Evolutionary conservation across 1,284 basidiomycete species (phyloP), one percentile per base, ranked within the genome.

Genomic region (Ganoderma meredithae): DNA sequence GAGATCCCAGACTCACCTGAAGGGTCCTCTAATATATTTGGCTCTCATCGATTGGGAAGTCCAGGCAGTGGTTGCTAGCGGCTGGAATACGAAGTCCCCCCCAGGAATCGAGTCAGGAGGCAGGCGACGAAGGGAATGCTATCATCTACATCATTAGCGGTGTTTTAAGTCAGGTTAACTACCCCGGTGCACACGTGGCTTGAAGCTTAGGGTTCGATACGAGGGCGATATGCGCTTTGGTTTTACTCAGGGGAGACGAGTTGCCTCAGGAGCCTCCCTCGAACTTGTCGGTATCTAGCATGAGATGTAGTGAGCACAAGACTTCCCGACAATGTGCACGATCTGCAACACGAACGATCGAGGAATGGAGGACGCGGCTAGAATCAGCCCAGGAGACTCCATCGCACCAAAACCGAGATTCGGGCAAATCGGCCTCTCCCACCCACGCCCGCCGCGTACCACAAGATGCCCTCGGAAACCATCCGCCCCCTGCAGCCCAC

Each of bases 361-460:
- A 31, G 52, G 52, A 55, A 55, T 55, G 52, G 27, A 49, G 52
- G 8, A 55, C 31, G 52, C n/a, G n/a, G n/a, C 52, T 55, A 33
- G 52, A 55, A 55, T 10, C 31, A 55, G 15, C 52, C 52, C 52
- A 55, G 31, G 49, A 19, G 17, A 19, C 52, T 55, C 15, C 52
- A 55, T 27, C 52, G 9, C 49, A 53, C 22, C 49, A 25, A 53
- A 53, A 53, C 13, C 49, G 49, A 10, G 33, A 55, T 33, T 55
- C 52, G 52, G 52, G 52, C 52, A 55, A 33, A 55, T 55, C 52
- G 52, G 52, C 27, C 52, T 55, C 52, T 55, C 52, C 52, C 17
- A 33, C 52, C 52, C 52, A 55, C 52, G 52, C 31, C 8, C 15
- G 27, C 13, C 31, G 31, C 47, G 17, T 33, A 55, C 27, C 27